phyloP scores from a whole-genome alignment of 2,329 filamentous ascomycete genomes.

The Xylariales sp. region DNA sequence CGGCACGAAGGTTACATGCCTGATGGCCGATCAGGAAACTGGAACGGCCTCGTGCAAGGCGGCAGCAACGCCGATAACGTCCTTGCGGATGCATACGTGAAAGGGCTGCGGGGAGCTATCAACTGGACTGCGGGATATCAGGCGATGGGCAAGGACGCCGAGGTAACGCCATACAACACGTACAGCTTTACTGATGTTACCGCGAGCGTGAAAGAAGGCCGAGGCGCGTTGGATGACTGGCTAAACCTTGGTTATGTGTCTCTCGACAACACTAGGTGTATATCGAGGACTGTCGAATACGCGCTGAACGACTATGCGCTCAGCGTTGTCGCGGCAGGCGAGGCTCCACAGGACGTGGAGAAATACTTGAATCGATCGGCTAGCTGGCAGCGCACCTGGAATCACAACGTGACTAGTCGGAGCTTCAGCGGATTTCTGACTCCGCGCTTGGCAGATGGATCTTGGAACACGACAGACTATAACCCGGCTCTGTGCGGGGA shows the following conservation, averaged over 20 bases:
- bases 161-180: conserved; percentile 42
- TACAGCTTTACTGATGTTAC: conserved; percentile 39
- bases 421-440: conserved; percentile 21
- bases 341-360: conserved; percentile 1
- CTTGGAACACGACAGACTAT: conserved; percentile 10
- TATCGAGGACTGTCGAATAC: conserved; percentile 47
- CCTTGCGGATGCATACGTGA: conserved; percentile 51
- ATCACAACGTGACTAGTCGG: conserved; percentile 10
- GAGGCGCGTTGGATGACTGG: conserved; percentile 52
- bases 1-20: conserved; percentile 44
- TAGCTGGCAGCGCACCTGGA: conserved; percentile 15
- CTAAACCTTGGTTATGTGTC: conserved; percentile 46
- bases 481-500: conserved; percentile 7
- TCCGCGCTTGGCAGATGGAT: conserved; percentile 2
- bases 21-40: conserved; percentile 46
- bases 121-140: conserved; percentile 40
- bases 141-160: conserved; percentile 46
- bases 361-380: conserved; percentile 5
- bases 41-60: conserved; percentile 49
- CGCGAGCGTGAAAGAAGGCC: conserved; percentile 45
- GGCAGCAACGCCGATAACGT: conserved; percentile 53
- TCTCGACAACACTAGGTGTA: conserved; percentile 39
- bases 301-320: conserved; percentile 49
- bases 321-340: conserved; percentile 38
- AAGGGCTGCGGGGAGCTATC: conserved; percentile 28